Base-by-base conservation (phyloP, 495 filamentous ascomycete genomes). In the Aspergillus coremiiformis region DNA sequence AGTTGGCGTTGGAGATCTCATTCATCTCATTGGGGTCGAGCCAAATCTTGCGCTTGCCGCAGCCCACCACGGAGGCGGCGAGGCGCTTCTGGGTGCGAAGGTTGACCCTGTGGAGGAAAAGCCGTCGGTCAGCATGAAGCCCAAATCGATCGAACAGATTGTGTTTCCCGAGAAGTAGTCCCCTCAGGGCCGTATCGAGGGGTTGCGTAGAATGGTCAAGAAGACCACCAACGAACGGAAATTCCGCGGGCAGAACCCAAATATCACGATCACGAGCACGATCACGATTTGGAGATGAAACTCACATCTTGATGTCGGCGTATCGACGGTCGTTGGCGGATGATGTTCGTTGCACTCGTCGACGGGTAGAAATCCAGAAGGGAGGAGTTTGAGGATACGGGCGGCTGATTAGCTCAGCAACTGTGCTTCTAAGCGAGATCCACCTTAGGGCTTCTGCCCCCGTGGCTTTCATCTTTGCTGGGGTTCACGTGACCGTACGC, bases 1-100 rank as follows among this genome's bases (percentile, higher is more conserved):
- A 96, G 87, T 97, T 97, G 86, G 93, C 93, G 80, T 97, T 99
- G 78, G 87, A 90, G 81, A 99, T 97, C 76, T 99, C 93, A 83
- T 78, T 92, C 75, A 92, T 84, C 82, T 99, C 93, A 77, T 94
- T 97, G 74, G 93, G 93, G 80, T 99, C 93, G 72, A 99, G 90
- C 93, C 93, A 99, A 80, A 99, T 93, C 86, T 97, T 97, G 83
- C 91, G 86, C 85, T 97, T 86, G 74, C 93, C 93, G 82, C 89
- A 93, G 80, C 90, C 90, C 72, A 92, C 85, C 69, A 98, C 93
- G 74, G 91, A 89, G 69, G 93, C 89, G 70, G 93, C 94, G 66
- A 98, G 92, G 78, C 94, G 92, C 85, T 99, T 99, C 83, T 99
- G 93, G 68, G 93, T 98, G 74, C 85, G 85, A 72, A 98, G 90